These are phyloP conservation scores for Cladophialophora psammophila DNA, from an alignment of 2,329 filamentous ascomycete species.

Conservation along the genomic window DNA sequence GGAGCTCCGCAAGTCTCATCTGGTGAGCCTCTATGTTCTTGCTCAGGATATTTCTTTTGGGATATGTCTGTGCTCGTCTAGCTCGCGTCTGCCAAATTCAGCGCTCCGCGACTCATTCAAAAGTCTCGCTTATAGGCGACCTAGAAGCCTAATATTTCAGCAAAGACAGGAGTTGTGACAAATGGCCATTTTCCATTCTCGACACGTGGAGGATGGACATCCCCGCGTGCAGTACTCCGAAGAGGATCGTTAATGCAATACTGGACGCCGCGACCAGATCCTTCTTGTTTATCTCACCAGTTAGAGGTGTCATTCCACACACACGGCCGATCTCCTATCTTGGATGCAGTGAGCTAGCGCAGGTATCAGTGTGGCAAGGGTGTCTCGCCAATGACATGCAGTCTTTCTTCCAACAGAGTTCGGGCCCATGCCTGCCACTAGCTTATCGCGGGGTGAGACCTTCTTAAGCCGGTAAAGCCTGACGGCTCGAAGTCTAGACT, in stretches of 20 bases:
- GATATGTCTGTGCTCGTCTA: conserved; percentile 4
- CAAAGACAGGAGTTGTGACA: background rate
- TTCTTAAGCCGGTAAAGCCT: conserved; percentile 9
- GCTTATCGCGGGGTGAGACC: conserved; percentile 11
- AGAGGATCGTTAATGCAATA: background rate
- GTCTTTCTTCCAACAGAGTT: background rate
- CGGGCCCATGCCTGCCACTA: background rate
- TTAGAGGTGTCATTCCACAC: background rate
- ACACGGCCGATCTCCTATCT: conserved; percentile 11
- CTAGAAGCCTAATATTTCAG: background rate
- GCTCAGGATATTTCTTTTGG: background rate
- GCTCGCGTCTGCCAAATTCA: background rate
- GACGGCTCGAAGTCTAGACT: background rate
- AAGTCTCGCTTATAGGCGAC: background rate
- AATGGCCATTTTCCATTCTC: background rate
- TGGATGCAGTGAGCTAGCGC: conserved; percentile 3
- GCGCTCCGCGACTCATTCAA: background rate
- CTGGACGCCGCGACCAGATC: conserved; percentile 12
- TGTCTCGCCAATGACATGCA: conserved; percentile 3
- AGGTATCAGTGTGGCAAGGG: background rate
- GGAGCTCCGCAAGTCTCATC: background rate
- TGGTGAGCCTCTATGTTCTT: background rate
- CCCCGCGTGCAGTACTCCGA: conserved; percentile 11
- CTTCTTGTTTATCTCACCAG: background rate
- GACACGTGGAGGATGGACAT: conserved; percentile 7